These are phyloP conservation scores for Kalanchoe fedtschenkoi DNA, from an alignment of 164 flowering plant species.

Conservation along the genomic window DNA sequence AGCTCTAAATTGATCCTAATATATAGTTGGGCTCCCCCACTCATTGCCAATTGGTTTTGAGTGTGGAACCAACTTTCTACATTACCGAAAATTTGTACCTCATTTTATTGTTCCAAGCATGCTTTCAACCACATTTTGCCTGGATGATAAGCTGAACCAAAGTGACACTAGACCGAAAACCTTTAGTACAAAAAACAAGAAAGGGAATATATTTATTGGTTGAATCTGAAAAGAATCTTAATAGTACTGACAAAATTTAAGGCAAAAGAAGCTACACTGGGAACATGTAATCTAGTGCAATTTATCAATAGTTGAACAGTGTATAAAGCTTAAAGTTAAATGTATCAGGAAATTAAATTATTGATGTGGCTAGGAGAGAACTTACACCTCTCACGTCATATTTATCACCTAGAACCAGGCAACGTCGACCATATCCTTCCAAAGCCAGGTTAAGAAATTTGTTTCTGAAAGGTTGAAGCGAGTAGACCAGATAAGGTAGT, in stretches of 20 bases:
- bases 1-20: too few species aligned
- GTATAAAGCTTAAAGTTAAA: too few species aligned
- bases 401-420: conserved; percentile 79
- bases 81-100: conserved; percentile 47
- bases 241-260: neutral
- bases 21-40: too few species aligned
- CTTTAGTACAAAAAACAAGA: conserved; percentile 25
- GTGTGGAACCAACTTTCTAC: too few species aligned
- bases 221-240: neutral
- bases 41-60: too few species aligned
- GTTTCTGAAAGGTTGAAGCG: conserved; percentile 43
- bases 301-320: neutral
- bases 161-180: conserved; percentile 87
- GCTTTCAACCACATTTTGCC: conserved; percentile 53
- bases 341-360: too few species aligned
- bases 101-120: conserved; percentile 66
- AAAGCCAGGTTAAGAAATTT: conserved; percentile 73
- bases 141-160: conserved; percentile 81
- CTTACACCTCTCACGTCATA: conserved; percentile 90
- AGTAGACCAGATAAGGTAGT: conserved; percentile 7
- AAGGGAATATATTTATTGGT: conserved; percentile 60
- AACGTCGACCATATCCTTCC: conserved; percentile 83
- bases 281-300: neutral
- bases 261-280: neutral
- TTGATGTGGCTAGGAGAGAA: too few species aligned